phyloP scores from a whole-genome alignment of 73 alveolate species.

The Tetrahymena borealis region DNA sequence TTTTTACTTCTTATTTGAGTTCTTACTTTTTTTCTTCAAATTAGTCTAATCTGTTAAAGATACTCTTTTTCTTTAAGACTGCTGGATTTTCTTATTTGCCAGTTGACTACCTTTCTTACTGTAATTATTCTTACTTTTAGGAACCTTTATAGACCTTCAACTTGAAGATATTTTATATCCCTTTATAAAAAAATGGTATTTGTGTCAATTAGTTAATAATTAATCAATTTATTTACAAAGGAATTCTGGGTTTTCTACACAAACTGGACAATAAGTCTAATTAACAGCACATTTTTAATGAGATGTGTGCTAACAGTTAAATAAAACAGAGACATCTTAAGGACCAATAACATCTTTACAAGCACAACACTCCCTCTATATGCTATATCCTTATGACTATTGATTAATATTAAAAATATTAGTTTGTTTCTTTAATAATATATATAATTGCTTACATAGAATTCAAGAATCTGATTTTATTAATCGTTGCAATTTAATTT shows the following conservation, averaged over 20 bases:
- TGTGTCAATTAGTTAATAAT: not conserved
- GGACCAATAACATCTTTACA: not conserved
- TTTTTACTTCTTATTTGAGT: not conserved
- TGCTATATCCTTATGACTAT: not conserved
- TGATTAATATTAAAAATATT: not conserved
- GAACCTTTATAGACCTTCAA: not conserved
- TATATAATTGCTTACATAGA: not conserved
- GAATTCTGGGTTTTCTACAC: not conserved
- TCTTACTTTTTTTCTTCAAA: not conserved
- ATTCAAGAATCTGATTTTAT: not conserved
- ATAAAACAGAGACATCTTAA: not conserved
- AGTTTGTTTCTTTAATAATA: not conserved
- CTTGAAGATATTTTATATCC: not conserved
- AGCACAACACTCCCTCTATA: not conserved
- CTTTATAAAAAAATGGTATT: not conserved
- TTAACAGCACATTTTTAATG: not conserved
- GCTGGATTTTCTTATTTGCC: not conserved
- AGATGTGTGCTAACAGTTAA: not conserved
- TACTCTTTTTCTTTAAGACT: not conserved
- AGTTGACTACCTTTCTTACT: not conserved
- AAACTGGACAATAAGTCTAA: not conserved
- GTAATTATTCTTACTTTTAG: not conserved
- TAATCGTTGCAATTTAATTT: not conserved
- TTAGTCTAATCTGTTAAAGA: not conserved
- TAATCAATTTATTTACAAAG: not conserved